phyloP scores from a whole-genome alignment of 106 monocot species.

The Acorus gramineus region DNA sequence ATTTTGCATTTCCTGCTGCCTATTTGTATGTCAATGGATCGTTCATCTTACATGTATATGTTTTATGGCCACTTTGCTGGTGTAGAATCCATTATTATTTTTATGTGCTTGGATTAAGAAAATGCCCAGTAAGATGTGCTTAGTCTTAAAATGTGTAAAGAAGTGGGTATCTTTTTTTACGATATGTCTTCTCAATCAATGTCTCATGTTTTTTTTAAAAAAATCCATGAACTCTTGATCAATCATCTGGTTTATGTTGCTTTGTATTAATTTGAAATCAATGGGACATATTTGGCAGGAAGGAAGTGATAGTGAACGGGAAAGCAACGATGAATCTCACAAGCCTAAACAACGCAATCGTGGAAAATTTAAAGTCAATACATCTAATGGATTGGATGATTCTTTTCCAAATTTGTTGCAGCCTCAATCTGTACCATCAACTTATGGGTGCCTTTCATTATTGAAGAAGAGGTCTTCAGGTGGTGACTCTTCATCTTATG shows the following conservation, averaged over 20 bases:
- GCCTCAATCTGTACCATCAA: conserved; percentile 7
- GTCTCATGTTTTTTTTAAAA: not conserved
- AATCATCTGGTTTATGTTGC: not conserved
- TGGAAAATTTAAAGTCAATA: conserved; percentile 1
- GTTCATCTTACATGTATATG: no score
- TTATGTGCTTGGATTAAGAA: no score
- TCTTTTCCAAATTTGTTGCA: conserved; percentile 2
- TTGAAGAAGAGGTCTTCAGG: conserved; percentile 13
- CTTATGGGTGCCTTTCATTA: conserved; percentile 11
- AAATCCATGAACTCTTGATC: not conserved
- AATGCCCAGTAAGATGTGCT: no score
- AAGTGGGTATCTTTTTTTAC: no score
- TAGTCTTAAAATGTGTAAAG: no score
- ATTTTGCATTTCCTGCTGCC: no score
- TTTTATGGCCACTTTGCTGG: no score
- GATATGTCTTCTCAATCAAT: no score
- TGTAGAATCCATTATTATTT: no score
- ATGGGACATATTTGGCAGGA: conserved; percentile 31
- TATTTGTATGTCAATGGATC: no score
- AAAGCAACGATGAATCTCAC: conserved; percentile 52
- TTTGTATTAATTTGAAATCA: not conserved
- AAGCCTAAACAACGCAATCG: conserved; percentile 11
- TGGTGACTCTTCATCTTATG: not conserved
- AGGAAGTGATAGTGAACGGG: conserved; percentile 76
- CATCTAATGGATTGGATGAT: not conserved